A percentile compares a stretch with the other conserved stretches of the same genome.
Conservation (phyloP, 2,329 filamentous ascomycete species). For the Fusarium miscanthi region DNA sequence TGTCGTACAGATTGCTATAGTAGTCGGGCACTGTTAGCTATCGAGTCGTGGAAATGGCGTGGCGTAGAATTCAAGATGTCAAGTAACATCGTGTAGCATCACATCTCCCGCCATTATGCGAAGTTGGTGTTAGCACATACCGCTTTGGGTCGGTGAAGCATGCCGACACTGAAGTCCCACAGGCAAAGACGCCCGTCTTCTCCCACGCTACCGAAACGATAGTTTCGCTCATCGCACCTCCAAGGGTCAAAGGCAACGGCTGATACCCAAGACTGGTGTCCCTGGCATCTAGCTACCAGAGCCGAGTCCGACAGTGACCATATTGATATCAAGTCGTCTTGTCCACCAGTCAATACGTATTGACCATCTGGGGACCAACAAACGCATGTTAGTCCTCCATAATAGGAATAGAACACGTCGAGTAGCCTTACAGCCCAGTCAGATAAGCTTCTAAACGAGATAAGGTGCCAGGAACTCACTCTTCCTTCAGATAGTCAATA, state of each 20-base stretch:
- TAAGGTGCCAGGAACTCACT: constrained; percentile 63
- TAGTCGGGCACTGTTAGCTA: constrained; percentile 21
- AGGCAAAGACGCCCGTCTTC: constrained; percentile 91
- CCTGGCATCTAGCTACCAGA: constrained; percentile 91
- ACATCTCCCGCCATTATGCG: background rate
- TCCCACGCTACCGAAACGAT: constrained; percentile 94
- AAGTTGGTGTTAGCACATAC: constrained; percentile 60
- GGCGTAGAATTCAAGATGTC: background rate
- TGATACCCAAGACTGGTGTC: constrained; percentile 95
- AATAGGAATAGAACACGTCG: constrained; percentile 90
- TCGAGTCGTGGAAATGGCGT: background rate
- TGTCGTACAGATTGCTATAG: constrained; percentile 51
- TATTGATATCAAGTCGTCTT: constrained; percentile 95
- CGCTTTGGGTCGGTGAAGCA: constrained; percentile 90
- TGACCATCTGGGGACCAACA: constrained; percentile 98
- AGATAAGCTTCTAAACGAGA: background rate
- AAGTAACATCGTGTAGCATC: background rate
- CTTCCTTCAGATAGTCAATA: constrained; percentile 91
- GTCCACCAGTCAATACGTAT: constrained; percentile 93
- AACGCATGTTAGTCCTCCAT: constrained; percentile 90
- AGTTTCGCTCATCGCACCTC: constrained; percentile 95
- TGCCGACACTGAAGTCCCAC: constrained; percentile 98
- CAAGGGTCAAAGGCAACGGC: constrained; percentile 95
- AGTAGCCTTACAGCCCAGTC: constrained; percentile 69
- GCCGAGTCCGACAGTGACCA: constrained; percentile 88